Conservation (phyloP, 371 early-diverging fungal species). For the Mortierella sp. region DNA sequence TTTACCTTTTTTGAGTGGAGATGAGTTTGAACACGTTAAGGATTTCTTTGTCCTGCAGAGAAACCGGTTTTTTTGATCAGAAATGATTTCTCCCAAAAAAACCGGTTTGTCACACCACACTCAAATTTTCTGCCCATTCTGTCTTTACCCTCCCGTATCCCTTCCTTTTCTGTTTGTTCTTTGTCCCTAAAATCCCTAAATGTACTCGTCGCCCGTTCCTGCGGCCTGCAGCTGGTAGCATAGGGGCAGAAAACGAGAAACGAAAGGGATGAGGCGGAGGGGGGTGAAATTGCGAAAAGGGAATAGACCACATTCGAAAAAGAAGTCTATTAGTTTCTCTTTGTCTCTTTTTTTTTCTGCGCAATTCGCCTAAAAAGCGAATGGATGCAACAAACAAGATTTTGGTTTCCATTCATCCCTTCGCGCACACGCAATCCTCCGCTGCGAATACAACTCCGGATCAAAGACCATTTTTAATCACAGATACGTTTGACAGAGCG, state of each 20-base stretch:
- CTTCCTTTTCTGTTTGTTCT: too few relatives aligned
- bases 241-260: not conserved
- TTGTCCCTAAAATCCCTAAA: too few relatives aligned
- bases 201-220: too few relatives aligned
- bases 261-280: not conserved
- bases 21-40: not conserved
- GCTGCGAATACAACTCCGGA: not conserved
- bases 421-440: not conserved
- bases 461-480: too few relatives aligned
- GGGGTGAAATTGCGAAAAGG: not conserved
- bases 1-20: not conserved
- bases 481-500: too few relatives aligned
- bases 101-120: not conserved
- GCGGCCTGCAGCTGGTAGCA: too few relatives aligned
- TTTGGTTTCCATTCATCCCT: not conserved
- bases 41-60: not conserved
- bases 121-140: not conserved
- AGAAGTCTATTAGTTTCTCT: not conserved
- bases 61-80: not conserved
- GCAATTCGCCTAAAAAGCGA: not conserved
- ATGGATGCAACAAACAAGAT: not conserved
- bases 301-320: not conserved
- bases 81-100: not conserved
- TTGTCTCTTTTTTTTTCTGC: not conserved
- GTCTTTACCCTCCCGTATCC: too few relatives aligned